These are phyloP conservation scores for Picea mariana DNA, from an alignment of 83 land plant genomes.

Conservation along the genomic window DNA sequence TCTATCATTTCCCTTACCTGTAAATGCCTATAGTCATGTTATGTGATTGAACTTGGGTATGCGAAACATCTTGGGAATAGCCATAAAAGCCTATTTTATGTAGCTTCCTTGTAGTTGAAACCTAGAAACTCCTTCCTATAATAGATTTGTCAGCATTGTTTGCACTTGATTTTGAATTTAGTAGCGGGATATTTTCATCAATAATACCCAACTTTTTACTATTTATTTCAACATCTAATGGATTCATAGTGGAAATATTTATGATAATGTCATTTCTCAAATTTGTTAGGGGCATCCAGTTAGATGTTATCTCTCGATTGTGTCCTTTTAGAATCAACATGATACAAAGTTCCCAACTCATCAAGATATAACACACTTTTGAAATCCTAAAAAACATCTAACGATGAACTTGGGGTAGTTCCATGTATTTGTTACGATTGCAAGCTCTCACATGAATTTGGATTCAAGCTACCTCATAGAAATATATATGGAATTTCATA, in stretches of 20 bases:
- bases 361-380: too few species aligned
- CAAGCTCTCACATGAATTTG: slow-evolving; percentile 1
- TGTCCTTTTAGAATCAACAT: too few species aligned
- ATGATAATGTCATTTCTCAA: background rate
- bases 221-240: background rate
- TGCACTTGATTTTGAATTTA: background rate
- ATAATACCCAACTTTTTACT: background rate
- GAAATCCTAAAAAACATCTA: background rate
- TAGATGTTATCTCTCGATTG: background rate
- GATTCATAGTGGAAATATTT: background rate
- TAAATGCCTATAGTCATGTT: too few species aligned
- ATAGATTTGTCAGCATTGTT: background rate
- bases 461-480: too few species aligned
- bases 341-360: too few species aligned
- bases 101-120: too few species aligned
- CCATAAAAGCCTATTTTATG: too few species aligned
- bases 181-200: background rate
- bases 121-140: background rate
- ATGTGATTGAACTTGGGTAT: too few species aligned
- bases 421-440: background rate
- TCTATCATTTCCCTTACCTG: too few species aligned
- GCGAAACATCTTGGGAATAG: too few species aligned
- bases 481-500: too few species aligned
- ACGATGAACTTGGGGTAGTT: background rate
- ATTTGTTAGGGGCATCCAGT: background rate